Percentiles rank a stretch among this genome's conserved stretches.
Evolutionary conservation across 805 yeast species (phyloP).

Genomic region (Yarrowia osloensis): DNA sequence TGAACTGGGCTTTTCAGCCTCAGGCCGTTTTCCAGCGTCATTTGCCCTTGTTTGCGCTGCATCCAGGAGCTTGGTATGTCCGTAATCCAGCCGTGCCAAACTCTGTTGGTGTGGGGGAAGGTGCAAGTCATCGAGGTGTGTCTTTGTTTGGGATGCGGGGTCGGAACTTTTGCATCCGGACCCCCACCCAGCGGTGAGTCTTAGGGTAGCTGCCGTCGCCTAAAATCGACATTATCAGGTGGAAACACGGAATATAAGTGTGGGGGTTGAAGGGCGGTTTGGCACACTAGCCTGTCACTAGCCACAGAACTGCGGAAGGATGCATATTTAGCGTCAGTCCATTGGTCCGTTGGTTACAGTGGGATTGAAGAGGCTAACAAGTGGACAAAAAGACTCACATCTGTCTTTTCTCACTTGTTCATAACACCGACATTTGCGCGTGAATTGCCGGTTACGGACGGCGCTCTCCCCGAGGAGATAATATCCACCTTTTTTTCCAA

Average conservation of each 20-base stretch:
- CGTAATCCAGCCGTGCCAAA: constrained; percentile 20
- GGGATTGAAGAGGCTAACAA: too few relatives aligned
- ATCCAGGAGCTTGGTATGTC: background rate
- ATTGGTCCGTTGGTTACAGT: too few relatives aligned
- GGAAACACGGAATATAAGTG: background rate
- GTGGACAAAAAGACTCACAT: too few relatives aligned
- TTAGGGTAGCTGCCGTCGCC: background rate
- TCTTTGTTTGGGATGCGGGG: constrained; percentile 16
- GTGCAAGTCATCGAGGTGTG: background rate
- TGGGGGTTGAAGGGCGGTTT: too few relatives aligned
- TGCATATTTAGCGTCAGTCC: too few relatives aligned
- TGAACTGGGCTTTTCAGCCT: background rate
- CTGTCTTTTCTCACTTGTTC: too few relatives aligned
- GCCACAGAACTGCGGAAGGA: too few relatives aligned
- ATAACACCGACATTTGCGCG: too few relatives aligned
- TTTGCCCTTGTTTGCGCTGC: background rate
- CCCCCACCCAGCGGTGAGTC: background rate
- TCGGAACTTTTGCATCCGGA: constrained; percentile 9
- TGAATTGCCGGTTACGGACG: too few relatives aligned
- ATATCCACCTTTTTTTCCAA: too few relatives aligned
- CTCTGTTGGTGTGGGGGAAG: constrained; percentile 26
- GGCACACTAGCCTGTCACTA: too few relatives aligned
- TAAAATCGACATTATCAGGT: background rate
- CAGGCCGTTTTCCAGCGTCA: background rate
- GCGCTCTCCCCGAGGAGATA: too few relatives aligned